Evolutionary conservation across 345 rosid species (phyloP), one percentile per base, ranked within the genome.

Genomic region (Moringa oleifera): DNA sequence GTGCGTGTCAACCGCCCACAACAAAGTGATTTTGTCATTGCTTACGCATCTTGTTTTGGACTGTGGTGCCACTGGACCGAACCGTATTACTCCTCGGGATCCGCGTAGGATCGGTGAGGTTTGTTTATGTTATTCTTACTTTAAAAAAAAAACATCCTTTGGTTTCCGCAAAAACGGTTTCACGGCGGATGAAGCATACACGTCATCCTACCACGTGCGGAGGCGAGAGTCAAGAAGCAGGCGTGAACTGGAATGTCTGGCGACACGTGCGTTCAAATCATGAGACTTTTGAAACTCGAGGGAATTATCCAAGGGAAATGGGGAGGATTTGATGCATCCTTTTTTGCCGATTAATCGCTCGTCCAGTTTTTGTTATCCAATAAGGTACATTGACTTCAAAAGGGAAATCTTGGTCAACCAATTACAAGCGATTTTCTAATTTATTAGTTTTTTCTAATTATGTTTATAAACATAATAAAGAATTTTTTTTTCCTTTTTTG

Each of bases 31-130:
- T 87, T 80, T 76, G 96, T 93, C 97, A 93, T 62, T 74, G 97
- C 98, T 83, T 93, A 78, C 97, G 84, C 49, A 78, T 71, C 57
- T 49, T 59, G 33, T 75, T 82, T 90, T 85, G 99, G 97, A 86
- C 81, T 20, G 64, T 69, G 28, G 88, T 54, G 79, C 56, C 9
- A 41, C 47, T 41, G 13, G 47, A 18, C 31, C 8, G 18, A 23
- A 25, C 57, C 50, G 51, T 51, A 36, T 37, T 7, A 2, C 5
- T 18, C 71, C 55, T 68, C 20, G 60, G 75, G 45, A 54, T 75
- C 57, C 58, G 73, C 25, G 72, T 77, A 69, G 69, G 72, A 61
- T 68, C 71, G 67, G 72, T 60, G 58, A 33, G 53, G 20, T 70
- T 65, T 4, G 53, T 59, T 57, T 22, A 22, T 37, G 18, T 23